phyloP scores from a whole-genome alignment of 192 early-diverging fungal genomes.

The Coemansia sp. region DNA sequence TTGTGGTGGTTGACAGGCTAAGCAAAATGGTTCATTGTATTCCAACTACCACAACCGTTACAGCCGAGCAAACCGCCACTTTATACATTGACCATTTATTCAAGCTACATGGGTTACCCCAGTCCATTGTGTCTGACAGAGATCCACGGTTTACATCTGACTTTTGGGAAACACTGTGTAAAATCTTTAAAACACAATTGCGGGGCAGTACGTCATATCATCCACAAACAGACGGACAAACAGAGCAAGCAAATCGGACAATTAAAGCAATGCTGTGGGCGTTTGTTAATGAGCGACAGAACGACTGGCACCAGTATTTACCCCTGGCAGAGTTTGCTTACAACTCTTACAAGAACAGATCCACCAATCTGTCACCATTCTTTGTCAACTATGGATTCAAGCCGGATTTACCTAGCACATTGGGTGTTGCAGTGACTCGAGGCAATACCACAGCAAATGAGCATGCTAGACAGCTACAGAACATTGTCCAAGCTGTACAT shows the following conservation, averaged over 20 bases:
- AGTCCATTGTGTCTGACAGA: constrained; percentile 5
- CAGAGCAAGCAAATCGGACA: constrained; percentile 39
- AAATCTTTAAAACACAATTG: no score
- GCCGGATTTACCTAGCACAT: no score
- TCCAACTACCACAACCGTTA: not conserved
- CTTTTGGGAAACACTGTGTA: constrained; percentile 4
- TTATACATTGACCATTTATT: not conserved
- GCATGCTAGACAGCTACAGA: no score
- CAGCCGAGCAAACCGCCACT: not conserved
- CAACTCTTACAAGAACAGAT: constrained; percentile 25
- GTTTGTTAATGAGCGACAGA: constrained; percentile 38
- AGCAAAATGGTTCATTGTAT: constrained; percentile 3
- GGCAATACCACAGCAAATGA: no score
- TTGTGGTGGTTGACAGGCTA: constrained; percentile 14
- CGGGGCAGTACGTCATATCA: constrained; percentile 42
- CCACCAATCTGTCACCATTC: not conserved
- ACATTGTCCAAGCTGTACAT: no score
- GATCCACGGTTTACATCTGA: not conserved
- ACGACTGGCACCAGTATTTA: constrained; percentile 50
- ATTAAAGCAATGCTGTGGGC: constrained; percentile 31
- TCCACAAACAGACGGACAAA: constrained; percentile 52
- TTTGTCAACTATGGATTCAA: not conserved
- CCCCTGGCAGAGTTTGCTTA: constrained; percentile 54
- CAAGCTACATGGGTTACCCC: not conserved
- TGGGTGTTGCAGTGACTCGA: no score